Conservation (phyloP, 345 rosid species). For the Pistacia vera region DNA sequence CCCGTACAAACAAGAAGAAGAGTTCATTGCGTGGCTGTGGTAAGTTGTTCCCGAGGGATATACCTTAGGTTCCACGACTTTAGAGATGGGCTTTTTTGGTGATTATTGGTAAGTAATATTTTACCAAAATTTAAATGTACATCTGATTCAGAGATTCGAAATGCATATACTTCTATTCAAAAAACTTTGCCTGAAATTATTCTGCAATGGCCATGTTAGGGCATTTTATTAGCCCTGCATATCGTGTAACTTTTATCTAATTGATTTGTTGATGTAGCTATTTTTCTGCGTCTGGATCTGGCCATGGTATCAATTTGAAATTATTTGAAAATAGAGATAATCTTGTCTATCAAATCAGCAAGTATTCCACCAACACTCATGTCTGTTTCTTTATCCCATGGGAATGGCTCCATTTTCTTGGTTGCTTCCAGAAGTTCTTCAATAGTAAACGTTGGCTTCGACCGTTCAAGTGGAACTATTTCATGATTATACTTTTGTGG, state of each 20-base stretch:
- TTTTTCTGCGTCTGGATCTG: not conserved
- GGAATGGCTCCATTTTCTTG: constrained; percentile 54
- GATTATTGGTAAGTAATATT: constrained; percentile 1
- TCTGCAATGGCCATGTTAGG: not conserved
- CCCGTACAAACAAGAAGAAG: constrained; percentile 20
- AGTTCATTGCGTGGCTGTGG: constrained; percentile 24
- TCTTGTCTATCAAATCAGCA: constrained; percentile 29
- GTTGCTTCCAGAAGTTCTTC: constrained; percentile 66
- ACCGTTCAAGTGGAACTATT: constrained; percentile 48
- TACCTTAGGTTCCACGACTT: constrained; percentile 24
- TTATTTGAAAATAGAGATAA: constrained; percentile 41
- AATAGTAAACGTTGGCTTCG: constrained; percentile 44
- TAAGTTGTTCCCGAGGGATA: constrained; percentile 4
- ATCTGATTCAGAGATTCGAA: not conserved
- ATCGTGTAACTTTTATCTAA: not conserved
- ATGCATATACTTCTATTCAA: constrained; percentile 15
- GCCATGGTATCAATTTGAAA: not conserved
- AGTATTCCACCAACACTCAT: constrained; percentile 41
- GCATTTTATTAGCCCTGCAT: constrained; percentile 5
- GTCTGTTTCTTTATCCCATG: constrained; percentile 73
- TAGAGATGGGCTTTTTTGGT: constrained; percentile 14
- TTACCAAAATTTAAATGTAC: not conserved
- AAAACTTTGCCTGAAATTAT: not conserved
- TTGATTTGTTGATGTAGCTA: not conserved
- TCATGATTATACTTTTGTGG: constrained; percentile 53